A percentile compares a stretch with the other conserved stretches of the same genome.
Evolutionary conservation across 192 early-diverging fungal species (phyloP).

Genomic region (Backusella tarrabulga): DNA sequence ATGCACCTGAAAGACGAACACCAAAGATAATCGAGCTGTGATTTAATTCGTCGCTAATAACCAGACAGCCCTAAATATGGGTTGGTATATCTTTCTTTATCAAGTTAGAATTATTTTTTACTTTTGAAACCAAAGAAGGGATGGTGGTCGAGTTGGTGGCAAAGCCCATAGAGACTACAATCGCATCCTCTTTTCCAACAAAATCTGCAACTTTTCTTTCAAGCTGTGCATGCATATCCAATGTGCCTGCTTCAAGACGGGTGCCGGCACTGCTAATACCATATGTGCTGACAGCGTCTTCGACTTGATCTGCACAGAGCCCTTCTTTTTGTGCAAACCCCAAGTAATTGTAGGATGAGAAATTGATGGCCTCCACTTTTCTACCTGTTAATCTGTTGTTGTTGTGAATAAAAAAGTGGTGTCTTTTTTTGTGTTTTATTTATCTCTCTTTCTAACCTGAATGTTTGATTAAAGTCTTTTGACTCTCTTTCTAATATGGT

Average conservation of each 20-base stretch:
- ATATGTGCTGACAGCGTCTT: slow-evolving; percentile 56
- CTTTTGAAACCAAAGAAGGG: slow-evolving; percentile 71
- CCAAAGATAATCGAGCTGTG: slow-evolving; percentile 86
- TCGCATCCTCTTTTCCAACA: slow-evolving; percentile 77
- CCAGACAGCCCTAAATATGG: slow-evolving; percentile 63
- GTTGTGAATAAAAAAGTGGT: neutral
- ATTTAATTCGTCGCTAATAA: slow-evolving; percentile 88
- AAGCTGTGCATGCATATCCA: slow-evolving; percentile 63
- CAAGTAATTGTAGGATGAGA: slow-evolving; percentile 92
- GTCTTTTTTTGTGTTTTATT: neutral
- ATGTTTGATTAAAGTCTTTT: slow-evolving; percentile 74
- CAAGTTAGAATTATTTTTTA: neutral
- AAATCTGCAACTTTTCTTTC: slow-evolving; percentile 80
- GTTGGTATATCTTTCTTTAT: neutral
- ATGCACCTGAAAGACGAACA: slow-evolving; percentile 77
- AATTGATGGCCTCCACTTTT: slow-evolving; percentile 70
- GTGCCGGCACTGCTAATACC: slow-evolving; percentile 63
- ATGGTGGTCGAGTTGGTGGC: slow-evolving; percentile 89
- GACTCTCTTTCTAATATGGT: slow-evolving; percentile 74
- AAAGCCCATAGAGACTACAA: slow-evolving; percentile 88
- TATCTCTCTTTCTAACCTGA: slow-evolving; percentile 32
- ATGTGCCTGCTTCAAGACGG: slow-evolving; percentile 64
- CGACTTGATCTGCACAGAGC: slow-evolving; percentile 85
- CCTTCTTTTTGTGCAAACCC: slow-evolving; percentile 88
- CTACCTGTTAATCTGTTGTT: slow-evolving; percentile 62